Evolutionary conservation across 2,329 filamentous ascomycete genomes (phyloP).

Genomic region (Tolypocladium ovalisporum): DNA sequence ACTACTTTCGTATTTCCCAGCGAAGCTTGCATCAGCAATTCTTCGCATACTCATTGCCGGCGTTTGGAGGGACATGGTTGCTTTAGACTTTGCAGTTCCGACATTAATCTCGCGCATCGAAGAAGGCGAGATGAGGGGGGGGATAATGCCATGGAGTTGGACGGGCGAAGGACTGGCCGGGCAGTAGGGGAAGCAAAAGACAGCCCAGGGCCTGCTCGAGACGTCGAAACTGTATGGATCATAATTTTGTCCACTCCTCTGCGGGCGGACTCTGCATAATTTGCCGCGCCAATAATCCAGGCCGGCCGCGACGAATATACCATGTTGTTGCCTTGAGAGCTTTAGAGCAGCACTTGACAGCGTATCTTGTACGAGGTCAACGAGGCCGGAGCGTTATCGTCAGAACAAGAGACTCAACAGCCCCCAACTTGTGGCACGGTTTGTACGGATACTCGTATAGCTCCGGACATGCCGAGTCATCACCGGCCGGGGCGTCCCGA

Average conservation of each 20-base stretch:
- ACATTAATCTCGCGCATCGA: conserved; percentile 4
- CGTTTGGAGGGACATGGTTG: conserved; percentile 8
- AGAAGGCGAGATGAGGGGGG: background rate
- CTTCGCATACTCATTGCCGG: conserved; percentile 7
- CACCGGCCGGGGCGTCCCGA: background rate
- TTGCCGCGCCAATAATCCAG: background rate
- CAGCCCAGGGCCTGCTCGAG: background rate
- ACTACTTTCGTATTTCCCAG: conserved; percentile 4
- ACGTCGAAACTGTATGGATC: conserved; percentile 8
- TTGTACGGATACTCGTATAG: background rate
- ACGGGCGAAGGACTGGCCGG: background rate
- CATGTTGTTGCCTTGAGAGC: background rate
- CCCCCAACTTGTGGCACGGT: background rate
- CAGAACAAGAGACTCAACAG: background rate
- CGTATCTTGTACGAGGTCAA: background rate
- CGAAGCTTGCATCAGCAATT: conserved; percentile 1
- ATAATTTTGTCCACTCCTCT: conserved; percentile 2
- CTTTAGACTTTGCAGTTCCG: conserved; percentile 7
- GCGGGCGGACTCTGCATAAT: background rate
- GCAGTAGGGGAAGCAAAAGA: background rate
- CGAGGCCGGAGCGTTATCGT: background rate
- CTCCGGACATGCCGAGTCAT: background rate
- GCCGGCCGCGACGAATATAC: background rate
- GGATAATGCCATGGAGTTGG: background rate
- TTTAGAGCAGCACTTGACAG: background rate